These are phyloP conservation scores for Musa balbisiana DNA, from an alignment of 202 grass and related monocot species.

Conservation along the genomic window DNA sequence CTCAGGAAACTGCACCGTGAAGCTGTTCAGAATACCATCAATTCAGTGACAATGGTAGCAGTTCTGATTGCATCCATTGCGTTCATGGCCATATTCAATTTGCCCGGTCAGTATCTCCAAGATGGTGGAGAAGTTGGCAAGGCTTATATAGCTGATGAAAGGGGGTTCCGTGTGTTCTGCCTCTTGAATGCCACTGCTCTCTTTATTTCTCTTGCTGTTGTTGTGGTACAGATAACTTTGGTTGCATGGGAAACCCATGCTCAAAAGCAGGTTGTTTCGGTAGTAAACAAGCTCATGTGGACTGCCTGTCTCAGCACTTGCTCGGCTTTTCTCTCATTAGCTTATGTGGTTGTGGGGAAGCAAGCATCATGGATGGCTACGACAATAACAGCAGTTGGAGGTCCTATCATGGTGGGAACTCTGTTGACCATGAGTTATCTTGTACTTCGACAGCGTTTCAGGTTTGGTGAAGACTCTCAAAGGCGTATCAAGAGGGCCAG, in stretches of 20 bases:
- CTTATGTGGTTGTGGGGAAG: slow-evolving; percentile 84
- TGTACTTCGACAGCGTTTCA: slow-evolving; percentile 67
- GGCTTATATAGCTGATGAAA: slow-evolving; percentile 47
- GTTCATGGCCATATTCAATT: slow-evolving; percentile 88
- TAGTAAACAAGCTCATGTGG: slow-evolving; percentile 99
- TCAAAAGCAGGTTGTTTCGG: slow-evolving; percentile 77
- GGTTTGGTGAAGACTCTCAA: slow-evolving; percentile 61
- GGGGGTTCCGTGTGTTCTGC: slow-evolving; percentile 67
- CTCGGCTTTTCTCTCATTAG: slow-evolving; percentile 68
- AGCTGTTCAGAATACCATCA: slow-evolving; percentile 98
- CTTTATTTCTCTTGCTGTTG: slow-evolving; percentile 96
- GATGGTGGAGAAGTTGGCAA: slow-evolving; percentile 15
- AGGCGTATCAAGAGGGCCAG: slow-evolving; percentile 66
- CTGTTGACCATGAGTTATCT: slow-evolving; percentile 78
- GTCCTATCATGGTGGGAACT: slow-evolving; percentile 85
- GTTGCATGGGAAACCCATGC: slow-evolving; percentile 96
- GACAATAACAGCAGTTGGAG: slow-evolving; percentile 62
- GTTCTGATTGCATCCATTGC: slow-evolving; percentile 90
- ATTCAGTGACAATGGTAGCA: slow-evolving; percentile 89
- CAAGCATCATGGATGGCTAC: slow-evolving; percentile 84
- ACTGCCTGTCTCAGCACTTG: slow-evolving; percentile 84
- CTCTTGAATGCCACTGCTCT: slow-evolving; percentile 82
- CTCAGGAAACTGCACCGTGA: slow-evolving; percentile 82
- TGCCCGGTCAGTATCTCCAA: slow-evolving; percentile 73
- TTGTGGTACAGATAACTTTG: slow-evolving; percentile 93